Evolutionary conservation across 2,329 filamentous ascomycete species (phyloP), one percentile per base, ranked within the genome.

Genomic region (Penicillium sclerotiorum): DNA sequence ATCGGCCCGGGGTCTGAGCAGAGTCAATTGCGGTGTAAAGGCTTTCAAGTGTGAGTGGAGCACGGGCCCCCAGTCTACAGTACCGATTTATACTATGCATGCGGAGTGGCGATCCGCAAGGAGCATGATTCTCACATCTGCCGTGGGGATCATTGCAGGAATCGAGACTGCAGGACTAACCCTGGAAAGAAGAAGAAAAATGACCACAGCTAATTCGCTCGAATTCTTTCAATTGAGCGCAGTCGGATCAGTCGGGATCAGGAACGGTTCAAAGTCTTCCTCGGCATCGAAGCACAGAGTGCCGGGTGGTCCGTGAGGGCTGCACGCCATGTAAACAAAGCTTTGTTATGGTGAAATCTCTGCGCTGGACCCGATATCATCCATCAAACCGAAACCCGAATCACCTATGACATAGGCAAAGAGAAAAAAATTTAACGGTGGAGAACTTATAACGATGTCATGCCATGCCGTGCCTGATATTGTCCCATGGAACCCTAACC

Each of bases 291-390:
- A 22, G 40, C 40, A 43, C 40, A n/a, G 40, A 43, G 27, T 43
- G 17, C 40, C 17, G 20, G 18, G 20, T 23, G 40, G 40, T 17
- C 40, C 40, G 40, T 43, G 40, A 38, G 8, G 33, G 27, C 40
- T 43, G 40, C 40, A 23, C 40, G 40, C 39, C 25, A 42, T 43
- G 27, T 43, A 43, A 43, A 43, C 40, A 43, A 33, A 43, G 13
- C 27, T n/a, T 33, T 43, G 18, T 21, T 43, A 32, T 33, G 27
- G 23, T 15, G 8, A n/a, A 4, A 32, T 28, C 12, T 28, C 25
- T 28, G 25, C 7, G 7, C 27, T 27, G 13, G 22, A 11, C 21
- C 23, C 12, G 6, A 5, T n/a, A 1, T 20, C 30, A 36, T 40
- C 22, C 12, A n/a, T 41, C 15, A 25, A 5, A 30, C 5, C 8